Evolutionary conservation across 2,329 filamentous ascomycete genomes (phyloP), one percentile per base, ranked within the genome.

Genomic region (Blastomyces gilchristii): DNA sequence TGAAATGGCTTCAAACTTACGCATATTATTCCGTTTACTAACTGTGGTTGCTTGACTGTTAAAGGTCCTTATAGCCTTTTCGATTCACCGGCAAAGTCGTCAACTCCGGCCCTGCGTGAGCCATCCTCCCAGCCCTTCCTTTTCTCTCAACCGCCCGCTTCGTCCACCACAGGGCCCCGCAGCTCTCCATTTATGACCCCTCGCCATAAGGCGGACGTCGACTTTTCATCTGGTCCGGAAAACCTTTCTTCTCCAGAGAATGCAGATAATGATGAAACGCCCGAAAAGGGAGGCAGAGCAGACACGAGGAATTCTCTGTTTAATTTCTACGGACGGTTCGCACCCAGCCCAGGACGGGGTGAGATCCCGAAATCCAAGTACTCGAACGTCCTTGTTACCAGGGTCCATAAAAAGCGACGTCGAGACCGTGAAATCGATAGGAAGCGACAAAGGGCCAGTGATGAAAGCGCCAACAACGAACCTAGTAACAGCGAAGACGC

Each of bases 261-360:
- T 25, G 75, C 76, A 8, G 78, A 81, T 62, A 78, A 77, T 31
- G 79, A 81, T 58, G 79, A 79, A 52, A 81, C 79, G 0, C 79
- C 79, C 1, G 78, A 80, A 56, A 73, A 70, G 43, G 67, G 70
- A 6, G 67, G 63, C 34, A 75, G 71, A 62, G 63, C 71, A 1
- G 71, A 70, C 34, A 75, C 76, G 64, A 71, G 74, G 31, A 78
- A 74, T 64, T 77, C 74, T 18, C 66, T 77, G 9, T 77, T 75
- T 62, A 73, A 73, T 57, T 71, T 79, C 61, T 79, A 77, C 58
- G 75, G 75, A 34, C 75, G 73, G 56, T 79, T 77, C 61, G 75
- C 74, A n/a, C 74, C 76, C 0, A 79, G 76, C 60, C 76, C 88
- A 0, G 88, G 88, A 0, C 82, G 84, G 67, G 88, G 87, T 54